Evolutionary conservation across 2,329 filamentous ascomycete species (phyloP), one percentile per base, ranked within the genome.

Genomic region (Lecanicillium sp.): DNA sequence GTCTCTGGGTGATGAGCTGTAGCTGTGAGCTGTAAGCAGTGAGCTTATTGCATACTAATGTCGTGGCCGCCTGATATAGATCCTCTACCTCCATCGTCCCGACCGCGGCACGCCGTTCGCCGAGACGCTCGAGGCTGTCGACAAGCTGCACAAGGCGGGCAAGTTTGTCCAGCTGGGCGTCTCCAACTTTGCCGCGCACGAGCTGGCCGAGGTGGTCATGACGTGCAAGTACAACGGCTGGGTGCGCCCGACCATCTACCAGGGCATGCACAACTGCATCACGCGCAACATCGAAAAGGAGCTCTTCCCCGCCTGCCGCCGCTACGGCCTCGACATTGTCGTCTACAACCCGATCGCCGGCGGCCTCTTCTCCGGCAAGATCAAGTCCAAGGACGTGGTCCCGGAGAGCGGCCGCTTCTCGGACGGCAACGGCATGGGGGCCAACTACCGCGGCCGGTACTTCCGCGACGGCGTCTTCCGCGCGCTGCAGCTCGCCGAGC

Each of bases 211-310:
- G 67, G 79, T 94, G 9, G 84, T 85, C 49, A 78, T 88, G 65
- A 84, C 82, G 32, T 91, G 86, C 73, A 84, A 84, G 57, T 81
- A 86, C 67, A 83, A 87, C 59, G 79, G 79, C 52, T 94, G 87
- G 87, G 86, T 94, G 14, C 78, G 84, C 32, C 89, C 89, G 1
- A 89, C 85, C 1, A 81, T 94, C 48, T 95, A 88, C 66, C 88
- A 93, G 66, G 90, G 77, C 58, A 91, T 94, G 86, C 91, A 91
- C 67, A 91, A 91, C 65, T 80, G 78, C 49, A 86, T 90, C 55
- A 87, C 83, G 19, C 80, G 88, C 44, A 79, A 78, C 47, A 83
- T 91, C 53, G 88, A 93, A 63, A 64, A 77, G 1, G 87, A 93
- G 64, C 71, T 93, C 35, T 75, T 93, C 46, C 80, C 81, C 3